Evolutionary conservation across 78 protist species (phyloP), one percentile per base, ranked within the genome.

Genomic region (Tieghemostelium lacteum): DNA sequence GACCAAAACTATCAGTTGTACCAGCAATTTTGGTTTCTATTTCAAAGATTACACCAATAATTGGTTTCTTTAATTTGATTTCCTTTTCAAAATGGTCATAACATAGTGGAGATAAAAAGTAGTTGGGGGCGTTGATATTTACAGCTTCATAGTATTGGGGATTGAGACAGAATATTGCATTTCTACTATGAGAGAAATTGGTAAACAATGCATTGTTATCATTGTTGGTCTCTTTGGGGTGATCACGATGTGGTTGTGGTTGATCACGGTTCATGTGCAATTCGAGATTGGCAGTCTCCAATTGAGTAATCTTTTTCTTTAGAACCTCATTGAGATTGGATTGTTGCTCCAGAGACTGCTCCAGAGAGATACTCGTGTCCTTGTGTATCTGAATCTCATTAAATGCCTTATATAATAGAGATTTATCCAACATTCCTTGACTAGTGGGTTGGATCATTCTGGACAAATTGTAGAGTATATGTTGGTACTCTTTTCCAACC

Each of bases 81-180:
- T 83, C 91, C 0, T 42, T 2, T 12, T 49, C 5, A 16, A 67
- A 83, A 26, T 31, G 29, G 12, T 83, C 73, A 31, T 55, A 42
- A 0, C 55, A 69, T 12, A 54, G 36, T 60, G 24, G 76, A 20
- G 91, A 83, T 6, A 83, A 66, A 49, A 52, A 83, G 39, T 83
- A 69, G 31, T 69, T 39, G 66, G 91, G 91, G 31, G 67, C 63
- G 8, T 69, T 52, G 5, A 70, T 37, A 33, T 83, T 83, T 3
- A 70, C 39, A 0, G 91, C 91, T 45, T 83, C 91, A 42, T 83
- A 83, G 4, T 62, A 20, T 36, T 52, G 37, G 26, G 58, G 52
- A 22, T 34, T 42, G n/a, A 10, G 29, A 6, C 31, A 31, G 50
- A 83, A 83, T 8, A 83, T 22, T 0, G 78, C 78, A 1, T 24